Evolutionary conservation across 257 asterid species (phyloP).

Genomic region (Gardenia jasminoides): DNA sequence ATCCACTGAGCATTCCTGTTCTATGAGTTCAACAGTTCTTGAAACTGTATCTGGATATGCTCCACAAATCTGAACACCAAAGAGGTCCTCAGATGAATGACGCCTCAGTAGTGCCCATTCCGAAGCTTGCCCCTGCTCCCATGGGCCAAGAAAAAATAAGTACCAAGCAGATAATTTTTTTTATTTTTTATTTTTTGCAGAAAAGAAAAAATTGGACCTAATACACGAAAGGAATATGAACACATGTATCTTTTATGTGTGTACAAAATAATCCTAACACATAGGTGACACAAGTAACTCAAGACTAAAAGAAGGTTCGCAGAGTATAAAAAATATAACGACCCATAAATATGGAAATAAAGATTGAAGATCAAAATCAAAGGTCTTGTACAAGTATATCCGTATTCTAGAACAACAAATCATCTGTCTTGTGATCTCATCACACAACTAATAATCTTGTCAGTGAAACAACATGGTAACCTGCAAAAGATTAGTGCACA

Average conservation of each 20-base stretch:
- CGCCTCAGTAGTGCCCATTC: conserved; percentile 99
- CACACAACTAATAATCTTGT: neutral
- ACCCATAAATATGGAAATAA: neutral
- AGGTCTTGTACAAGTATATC: neutral
- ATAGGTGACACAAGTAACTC: neutral
- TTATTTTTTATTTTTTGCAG: neutral
- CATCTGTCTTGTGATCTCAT: neutral
- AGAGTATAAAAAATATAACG: neutral
- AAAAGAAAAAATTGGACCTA: neutral
- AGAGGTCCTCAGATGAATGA: conserved; percentile 81
- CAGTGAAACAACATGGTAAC: conserved; percentile 29
- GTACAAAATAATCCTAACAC: neutral
- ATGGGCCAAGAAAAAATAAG: conserved; percentile 9
- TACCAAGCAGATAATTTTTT: neutral
- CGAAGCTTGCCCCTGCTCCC: conserved; percentile 89
- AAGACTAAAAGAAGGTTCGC: neutral
- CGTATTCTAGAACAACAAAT: neutral
- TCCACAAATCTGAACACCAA: conserved; percentile 98
- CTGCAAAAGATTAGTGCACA: conserved; percentile 97
- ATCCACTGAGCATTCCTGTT: conserved; percentile 82
- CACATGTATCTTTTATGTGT: neutral
- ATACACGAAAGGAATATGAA: neutral
- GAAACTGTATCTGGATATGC: conserved; percentile 95
- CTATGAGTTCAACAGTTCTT: conserved; percentile 87
- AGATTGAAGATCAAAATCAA: neutral